Conservation (phyloP, 306 rosid species). For the Hylodesmum podocarpum region DNA sequence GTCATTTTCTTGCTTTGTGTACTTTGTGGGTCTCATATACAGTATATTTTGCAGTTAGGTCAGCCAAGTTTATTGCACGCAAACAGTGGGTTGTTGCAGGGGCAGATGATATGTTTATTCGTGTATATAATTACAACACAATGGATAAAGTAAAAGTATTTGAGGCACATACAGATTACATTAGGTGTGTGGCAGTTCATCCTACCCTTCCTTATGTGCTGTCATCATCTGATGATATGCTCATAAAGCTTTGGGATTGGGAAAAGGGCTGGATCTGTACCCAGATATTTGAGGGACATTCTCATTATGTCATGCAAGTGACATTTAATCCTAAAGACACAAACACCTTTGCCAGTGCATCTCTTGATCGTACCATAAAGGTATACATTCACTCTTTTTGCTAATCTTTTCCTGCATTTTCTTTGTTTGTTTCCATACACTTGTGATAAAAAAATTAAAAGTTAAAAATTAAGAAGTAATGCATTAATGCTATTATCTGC, state of each 20-base stretch:
- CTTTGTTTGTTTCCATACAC: slow-evolving; percentile 10
- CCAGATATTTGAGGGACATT: slow-evolving; percentile 99
- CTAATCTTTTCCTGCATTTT: not conserved
- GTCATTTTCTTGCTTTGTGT: slow-evolving; percentile 18
- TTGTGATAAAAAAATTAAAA: no score
- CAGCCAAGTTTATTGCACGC: slow-evolving; percentile 98
- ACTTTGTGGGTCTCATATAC: slow-evolving; percentile 28
- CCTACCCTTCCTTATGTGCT: slow-evolving; percentile 96
- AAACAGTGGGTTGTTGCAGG: slow-evolving; percentile 99
- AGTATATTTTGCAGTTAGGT: slow-evolving; percentile 76
- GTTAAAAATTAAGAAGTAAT: slow-evolving; percentile 4
- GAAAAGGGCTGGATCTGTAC: slow-evolving; percentile 98
- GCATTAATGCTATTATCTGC: slow-evolving; percentile 12
- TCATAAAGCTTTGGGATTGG: slow-evolving; percentile 99
- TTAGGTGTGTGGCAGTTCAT: slow-evolving; percentile 98
- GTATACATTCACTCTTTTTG: slow-evolving; percentile 43
- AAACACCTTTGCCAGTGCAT: slow-evolving; percentile 99
- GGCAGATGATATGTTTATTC: slow-evolving; percentile 97
- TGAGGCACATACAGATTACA: slow-evolving; percentile 99
- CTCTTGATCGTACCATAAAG: slow-evolving; percentile 99
- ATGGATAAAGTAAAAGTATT: slow-evolving; percentile 97
- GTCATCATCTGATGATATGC: slow-evolving; percentile 99
- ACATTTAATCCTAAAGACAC: slow-evolving; percentile 98
- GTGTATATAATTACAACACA: slow-evolving; percentile 98
- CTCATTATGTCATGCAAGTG: slow-evolving; percentile 99